phyloP scores from a whole-genome alignment of 2,329 filamentous ascomycete species.

The Fusarium newnesense region DNA sequence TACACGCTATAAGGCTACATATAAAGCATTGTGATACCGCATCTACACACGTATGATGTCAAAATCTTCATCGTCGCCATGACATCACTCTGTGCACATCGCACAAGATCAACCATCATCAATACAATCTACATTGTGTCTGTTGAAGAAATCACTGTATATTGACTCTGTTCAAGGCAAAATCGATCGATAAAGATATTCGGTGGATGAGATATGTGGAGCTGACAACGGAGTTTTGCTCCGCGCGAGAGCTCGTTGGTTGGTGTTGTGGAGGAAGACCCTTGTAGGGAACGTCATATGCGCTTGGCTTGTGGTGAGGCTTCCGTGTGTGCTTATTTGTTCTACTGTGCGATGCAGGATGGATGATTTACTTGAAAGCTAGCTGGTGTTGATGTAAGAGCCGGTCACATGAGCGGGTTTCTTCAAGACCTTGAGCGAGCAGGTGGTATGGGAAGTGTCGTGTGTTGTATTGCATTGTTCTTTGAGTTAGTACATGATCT shows the following conservation, averaged over 20 bases:
- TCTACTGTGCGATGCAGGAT: not conserved
- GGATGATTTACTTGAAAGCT: not conserved
- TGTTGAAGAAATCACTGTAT: not conserved
- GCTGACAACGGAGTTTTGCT: slow-evolving; percentile 23
- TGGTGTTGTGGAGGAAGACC: slow-evolving; percentile 17
- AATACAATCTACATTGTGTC: not conserved
- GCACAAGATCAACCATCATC: not conserved
- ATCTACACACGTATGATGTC: slow-evolving; percentile 24
- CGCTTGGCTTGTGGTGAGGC: slow-evolving; percentile 6
- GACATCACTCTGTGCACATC: slow-evolving; percentile 20
- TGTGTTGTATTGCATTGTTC: not conserved
- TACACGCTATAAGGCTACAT: not conserved
- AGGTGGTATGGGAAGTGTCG: not conserved
- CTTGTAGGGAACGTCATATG: slow-evolving; percentile 28
- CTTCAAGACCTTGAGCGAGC: not conserved
- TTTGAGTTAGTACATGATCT: not conserved
- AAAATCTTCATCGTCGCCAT: slow-evolving; percentile 19
- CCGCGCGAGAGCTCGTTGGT: slow-evolving; percentile 26
- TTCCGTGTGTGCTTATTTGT: not conserved
- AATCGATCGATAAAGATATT: slow-evolving; percentile 31
- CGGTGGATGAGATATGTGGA: slow-evolving; percentile 20
- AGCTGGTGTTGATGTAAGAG: not conserved
- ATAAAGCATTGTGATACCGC: slow-evolving; percentile 12
- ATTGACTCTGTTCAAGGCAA: not conserved
- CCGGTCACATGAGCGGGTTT: slow-evolving; percentile 26